Conservation (phyloP, 2,329 filamentous ascomycete species). For the Raffaelea ambrosiae region DNA sequence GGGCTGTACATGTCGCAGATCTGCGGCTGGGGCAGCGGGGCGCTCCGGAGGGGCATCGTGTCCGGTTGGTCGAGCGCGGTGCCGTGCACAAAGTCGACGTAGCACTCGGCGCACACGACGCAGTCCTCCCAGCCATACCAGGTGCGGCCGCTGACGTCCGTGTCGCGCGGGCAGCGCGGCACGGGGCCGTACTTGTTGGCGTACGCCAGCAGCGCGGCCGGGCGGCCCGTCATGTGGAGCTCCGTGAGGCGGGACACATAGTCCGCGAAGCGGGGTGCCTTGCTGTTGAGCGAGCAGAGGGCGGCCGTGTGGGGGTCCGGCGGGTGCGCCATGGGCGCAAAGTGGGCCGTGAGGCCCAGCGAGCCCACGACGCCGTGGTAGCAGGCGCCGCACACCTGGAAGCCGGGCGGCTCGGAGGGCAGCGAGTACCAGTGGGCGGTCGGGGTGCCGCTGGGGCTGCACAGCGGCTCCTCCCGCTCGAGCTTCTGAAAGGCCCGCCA, state of each 20-base stretch:
- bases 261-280: neutral
- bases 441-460: neutral
- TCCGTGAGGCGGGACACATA: neutral
- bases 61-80: constrained; percentile 17
- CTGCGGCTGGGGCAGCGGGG: constrained; percentile 16
- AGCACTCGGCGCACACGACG: constrained; percentile 26
- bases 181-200: constrained; percentile 8
- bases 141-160: constrained; percentile 14
- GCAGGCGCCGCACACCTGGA: neutral
- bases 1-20: constrained; percentile 29
- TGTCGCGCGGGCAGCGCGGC: constrained; percentile 19
- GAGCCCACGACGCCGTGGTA: neutral
- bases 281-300: neutral
- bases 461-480: neutral
- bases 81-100: constrained; percentile 19
- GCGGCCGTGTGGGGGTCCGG: neutral
- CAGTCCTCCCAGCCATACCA: constrained; percentile 27
- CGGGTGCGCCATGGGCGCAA: neutral
- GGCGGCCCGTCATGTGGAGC: neutral
- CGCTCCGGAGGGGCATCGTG: constrained; percentile 17
- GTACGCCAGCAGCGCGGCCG: neutral
- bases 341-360: neutral
- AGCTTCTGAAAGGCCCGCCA: neutral
- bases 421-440: neutral
- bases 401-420: neutral